A percentile compares a stretch with the other conserved stretches of the same genome.
These are phyloP conservation scores for Podospora australis DNA, from an alignment of 495 filamentous ascomycete species.

Conservation along the genomic window DNA sequence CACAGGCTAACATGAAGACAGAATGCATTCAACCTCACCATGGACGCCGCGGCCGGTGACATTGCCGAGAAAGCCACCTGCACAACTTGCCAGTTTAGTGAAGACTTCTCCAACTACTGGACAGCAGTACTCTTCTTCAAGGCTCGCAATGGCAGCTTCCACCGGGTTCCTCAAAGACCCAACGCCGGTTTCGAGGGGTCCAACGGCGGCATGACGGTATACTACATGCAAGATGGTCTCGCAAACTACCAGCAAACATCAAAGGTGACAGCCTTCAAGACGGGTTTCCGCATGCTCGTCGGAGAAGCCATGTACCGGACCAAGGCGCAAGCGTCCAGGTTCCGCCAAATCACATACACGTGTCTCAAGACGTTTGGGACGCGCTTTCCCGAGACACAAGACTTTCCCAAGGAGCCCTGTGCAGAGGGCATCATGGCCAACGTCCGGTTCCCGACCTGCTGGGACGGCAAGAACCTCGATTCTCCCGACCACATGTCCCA, in stretches of 20 bases:
- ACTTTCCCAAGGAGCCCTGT: constrained; percentile 30
- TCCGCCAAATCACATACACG: constrained; percentile 36
- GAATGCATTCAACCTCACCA: constrained; percentile 24
- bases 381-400: constrained; percentile 26
- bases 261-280: constrained; percentile 40
- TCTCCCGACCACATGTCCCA: constrained; percentile 33
- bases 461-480: constrained; percentile 29
- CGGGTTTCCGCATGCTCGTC: constrained; percentile 69
- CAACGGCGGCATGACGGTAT: constrained; percentile 34
- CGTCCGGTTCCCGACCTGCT: constrained; percentile 31
- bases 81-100: constrained; percentile 30
- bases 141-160: constrained; percentile 33
- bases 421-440: constrained; percentile 35
- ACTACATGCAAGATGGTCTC: constrained; percentile 27
- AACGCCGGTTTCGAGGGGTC: constrained; percentile 17
- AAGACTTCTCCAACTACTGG: constrained; percentile 42
- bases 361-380: constrained; percentile 29
- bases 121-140: constrained; percentile 36
- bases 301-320: constrained; percentile 48
- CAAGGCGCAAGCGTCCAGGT: constrained; percentile 27
- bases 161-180: constrained; percentile 27
- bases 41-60: constrained; percentile 24
- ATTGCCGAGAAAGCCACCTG: constrained; percentile 25
- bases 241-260: constrained; percentile 25
- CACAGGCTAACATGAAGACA: neutral